phyloP scores from a whole-genome alignment of 768 basidiomycete species.

The Tricholoma hemisulphureum region DNA sequence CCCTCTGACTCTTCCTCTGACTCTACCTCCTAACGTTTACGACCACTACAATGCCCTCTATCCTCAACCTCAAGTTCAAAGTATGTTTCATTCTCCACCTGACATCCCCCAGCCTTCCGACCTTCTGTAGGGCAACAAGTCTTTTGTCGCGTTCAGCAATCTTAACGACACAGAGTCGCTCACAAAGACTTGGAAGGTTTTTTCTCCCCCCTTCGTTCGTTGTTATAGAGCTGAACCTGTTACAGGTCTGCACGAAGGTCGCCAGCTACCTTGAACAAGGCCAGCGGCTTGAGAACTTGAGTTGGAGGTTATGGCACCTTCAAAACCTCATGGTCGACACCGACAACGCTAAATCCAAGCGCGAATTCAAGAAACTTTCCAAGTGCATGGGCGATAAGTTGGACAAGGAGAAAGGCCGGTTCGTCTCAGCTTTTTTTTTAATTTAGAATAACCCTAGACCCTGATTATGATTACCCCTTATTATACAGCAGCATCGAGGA shows the following conservation, averaged over 20 bases:
- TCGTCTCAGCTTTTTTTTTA: conserved; percentile 30
- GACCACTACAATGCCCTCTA: conserved; percentile 61
- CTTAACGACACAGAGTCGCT: conserved; percentile 80
- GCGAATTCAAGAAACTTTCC: conserved; percentile 87
- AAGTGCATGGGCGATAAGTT: conserved; percentile 89
- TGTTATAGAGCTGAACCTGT: too few relatives aligned
- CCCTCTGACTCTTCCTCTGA: conserved; percentile 1
- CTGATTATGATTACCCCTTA: conserved; percentile 24
- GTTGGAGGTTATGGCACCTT: conserved; percentile 90
- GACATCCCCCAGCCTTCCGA: conserved; percentile 3
- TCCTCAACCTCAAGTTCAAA: conserved; percentile 86
- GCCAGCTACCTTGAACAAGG: conserved; percentile 90
- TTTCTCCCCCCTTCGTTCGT: neutral
- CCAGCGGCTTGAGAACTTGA: conserved; percentile 87
- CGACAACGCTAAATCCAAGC: conserved; percentile 85
- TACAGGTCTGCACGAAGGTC: conserved; percentile 85
- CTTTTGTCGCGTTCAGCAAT: conserved; percentile 90
- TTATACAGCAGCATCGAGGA: conserved; percentile 73
- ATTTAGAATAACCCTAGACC: conserved; percentile 31
- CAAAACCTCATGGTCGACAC: conserved; percentile 90
- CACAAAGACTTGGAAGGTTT: conserved; percentile 89
- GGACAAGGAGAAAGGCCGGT: conserved; percentile 92
- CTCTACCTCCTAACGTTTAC: conserved; percentile 12
- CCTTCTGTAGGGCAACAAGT: conserved; percentile 77
- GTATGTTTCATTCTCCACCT: conserved; percentile 31